phyloP scores from a whole-genome alignment of 108 stramenopile species.

The Fragilaria radians region DNA sequence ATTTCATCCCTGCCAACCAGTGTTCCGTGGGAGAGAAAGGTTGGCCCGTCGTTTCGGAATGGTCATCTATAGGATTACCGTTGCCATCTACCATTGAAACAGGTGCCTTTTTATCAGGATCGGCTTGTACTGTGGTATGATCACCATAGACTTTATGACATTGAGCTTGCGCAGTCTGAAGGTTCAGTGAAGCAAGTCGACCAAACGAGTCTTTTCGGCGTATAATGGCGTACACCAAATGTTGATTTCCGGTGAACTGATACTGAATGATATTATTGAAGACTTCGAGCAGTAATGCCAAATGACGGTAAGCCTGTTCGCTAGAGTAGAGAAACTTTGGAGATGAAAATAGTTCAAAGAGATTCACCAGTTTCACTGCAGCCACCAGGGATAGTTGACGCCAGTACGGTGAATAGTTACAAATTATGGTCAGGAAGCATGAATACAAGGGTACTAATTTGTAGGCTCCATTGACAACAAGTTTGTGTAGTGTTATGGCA shows the following conservation, averaged over 20 bases:
- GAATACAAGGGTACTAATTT: constrained; percentile 82
- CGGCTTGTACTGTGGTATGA: constrained; percentile 43
- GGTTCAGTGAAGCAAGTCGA: constrained; percentile 63
- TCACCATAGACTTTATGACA: constrained; percentile 74
- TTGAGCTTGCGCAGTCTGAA: constrained; percentile 63
- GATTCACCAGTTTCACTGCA: constrained; percentile 89
- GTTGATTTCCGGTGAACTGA: constrained; percentile 94
- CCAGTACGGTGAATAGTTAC: constrained; percentile 95
- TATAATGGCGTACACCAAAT: constrained; percentile 96
- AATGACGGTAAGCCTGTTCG: constrained; percentile 85
- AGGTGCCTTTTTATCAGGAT: constrained; percentile 49
- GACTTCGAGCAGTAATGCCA: constrained; percentile 88
- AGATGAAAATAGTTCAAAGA: constrained; percentile 91
- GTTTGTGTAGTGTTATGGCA: constrained; percentile 90
- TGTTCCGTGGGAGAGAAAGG: constrained; percentile 74
- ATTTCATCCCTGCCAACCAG: constrained; percentile 85
- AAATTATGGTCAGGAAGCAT: constrained; percentile 94
- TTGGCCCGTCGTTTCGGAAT: constrained; percentile 21
- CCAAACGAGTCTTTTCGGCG: constrained; percentile 81
- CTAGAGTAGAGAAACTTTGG: constrained; percentile 85
- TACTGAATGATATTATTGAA: constrained; percentile 99
- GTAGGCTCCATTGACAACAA: constrained; percentile 90
- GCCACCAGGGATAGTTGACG: constrained; percentile 82
- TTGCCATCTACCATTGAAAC: constrained; percentile 43
- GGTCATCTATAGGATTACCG: constrained; percentile 46